Conservation (phyloP, 768 basidiomycete species). For the Pleurotus pulmonarius region DNA sequence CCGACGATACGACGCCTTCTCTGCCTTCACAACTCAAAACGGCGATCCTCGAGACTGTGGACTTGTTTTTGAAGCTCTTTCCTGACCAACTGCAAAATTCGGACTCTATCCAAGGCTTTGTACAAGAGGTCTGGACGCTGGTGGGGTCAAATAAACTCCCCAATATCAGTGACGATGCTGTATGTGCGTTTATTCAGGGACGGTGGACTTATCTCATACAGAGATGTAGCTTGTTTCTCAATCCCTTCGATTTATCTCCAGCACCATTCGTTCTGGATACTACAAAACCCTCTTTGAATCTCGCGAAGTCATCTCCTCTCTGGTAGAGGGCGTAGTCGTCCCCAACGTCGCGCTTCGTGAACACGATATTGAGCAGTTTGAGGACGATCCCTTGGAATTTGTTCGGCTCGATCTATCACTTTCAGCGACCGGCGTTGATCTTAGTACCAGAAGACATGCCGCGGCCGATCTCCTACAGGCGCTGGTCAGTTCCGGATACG, state of each 20-base stretch:
- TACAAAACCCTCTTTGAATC: conserved; percentile 81
- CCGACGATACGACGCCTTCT: conserved; percentile 80
- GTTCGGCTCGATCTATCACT: conserved; percentile 82
- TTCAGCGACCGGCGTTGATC: conserved; percentile 57
- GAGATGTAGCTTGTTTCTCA: conserved; percentile 75
- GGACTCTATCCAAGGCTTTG: conserved; percentile 65
- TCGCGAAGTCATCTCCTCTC: conserved; percentile 72
- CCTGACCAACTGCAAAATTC: conserved; percentile 70
- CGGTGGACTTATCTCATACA: neutral
- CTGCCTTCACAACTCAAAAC: conserved; percentile 90
- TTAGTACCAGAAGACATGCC: conserved; percentile 84
- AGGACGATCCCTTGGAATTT: conserved; percentile 95
- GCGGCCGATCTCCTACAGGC: conserved; percentile 96
- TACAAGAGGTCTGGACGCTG: conserved; percentile 88
- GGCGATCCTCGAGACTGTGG: conserved; percentile 84
- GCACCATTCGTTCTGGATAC: conserved; percentile 84
- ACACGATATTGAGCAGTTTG: conserved; percentile 92
- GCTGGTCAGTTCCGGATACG: conserved; percentile 76
- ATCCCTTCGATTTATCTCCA: conserved; percentile 86
- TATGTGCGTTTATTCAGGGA: conserved; percentile 26
- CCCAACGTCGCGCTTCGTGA: conserved; percentile 90
- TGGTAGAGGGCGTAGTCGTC: conserved; percentile 87
- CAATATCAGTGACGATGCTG: conserved; percentile 71
- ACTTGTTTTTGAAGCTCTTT: conserved; percentile 84
- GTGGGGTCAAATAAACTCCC: conserved; percentile 69